Conservation (phyloP, 106 monocot species). For the Acorus calamus region DNA sequence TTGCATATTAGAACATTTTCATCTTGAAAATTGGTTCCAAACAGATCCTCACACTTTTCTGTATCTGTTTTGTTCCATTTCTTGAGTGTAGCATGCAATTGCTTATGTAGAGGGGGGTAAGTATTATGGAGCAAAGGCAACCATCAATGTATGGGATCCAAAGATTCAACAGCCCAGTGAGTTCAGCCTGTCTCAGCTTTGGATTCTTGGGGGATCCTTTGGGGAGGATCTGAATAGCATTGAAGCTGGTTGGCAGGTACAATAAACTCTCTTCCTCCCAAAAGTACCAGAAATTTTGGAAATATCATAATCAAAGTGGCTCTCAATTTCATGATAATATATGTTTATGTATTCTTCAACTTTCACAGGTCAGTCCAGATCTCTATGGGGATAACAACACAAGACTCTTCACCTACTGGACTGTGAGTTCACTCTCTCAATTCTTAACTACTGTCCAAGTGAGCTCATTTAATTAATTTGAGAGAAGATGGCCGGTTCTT, state of each 20-base stretch:
- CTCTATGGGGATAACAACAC: constrained; percentile 91
- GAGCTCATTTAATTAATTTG: too few relatives aligned
- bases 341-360: too few relatives aligned
- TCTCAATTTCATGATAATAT: too few relatives aligned
- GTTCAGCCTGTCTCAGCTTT: constrained; percentile 91
- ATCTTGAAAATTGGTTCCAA: too few relatives aligned
- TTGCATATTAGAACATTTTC: too few relatives aligned
- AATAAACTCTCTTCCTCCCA: constrained; percentile 1
- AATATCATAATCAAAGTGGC: too few relatives aligned
- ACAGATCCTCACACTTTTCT: background rate
- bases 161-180: constrained; percentile 76
- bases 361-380: constrained; percentile 90
- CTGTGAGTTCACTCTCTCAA: constrained; percentile 42
- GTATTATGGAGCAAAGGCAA: constrained; percentile 92
- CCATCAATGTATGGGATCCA: constrained; percentile 95
- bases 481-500: too few relatives aligned
- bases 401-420: constrained; percentile 95
- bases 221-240: constrained; percentile 91
- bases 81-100: constrained; percentile 75
- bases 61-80: constrained; percentile 5
- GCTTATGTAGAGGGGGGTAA: constrained; percentile 86
- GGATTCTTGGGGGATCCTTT: constrained; percentile 86
- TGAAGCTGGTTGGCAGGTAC: constrained; percentile 97
- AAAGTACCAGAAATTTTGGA: too few relatives aligned
- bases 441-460: background rate